Conservation (phyloP, 495 filamentous ascomycete species). For the Tuber umbilicatum region DNA sequence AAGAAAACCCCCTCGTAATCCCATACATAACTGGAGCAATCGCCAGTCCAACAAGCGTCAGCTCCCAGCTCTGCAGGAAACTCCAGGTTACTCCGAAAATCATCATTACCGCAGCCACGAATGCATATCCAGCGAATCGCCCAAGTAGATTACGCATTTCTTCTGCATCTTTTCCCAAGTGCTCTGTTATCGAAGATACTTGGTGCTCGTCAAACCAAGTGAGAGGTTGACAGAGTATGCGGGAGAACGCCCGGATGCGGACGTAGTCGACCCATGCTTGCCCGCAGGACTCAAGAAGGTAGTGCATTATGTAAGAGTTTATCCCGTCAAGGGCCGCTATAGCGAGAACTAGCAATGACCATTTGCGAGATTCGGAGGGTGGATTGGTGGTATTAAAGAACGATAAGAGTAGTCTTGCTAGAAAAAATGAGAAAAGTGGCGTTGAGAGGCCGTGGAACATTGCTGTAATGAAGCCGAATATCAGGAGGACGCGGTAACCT, state of each 20-base stretch:
- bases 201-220: constrained; percentile 79
- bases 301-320: constrained; percentile 60
- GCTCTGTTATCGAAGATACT: constrained; percentile 56
- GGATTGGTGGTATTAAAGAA: constrained; percentile 52
- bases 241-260: constrained; percentile 60
- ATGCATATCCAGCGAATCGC: constrained; percentile 63
- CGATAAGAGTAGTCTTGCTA: constrained; percentile 64
- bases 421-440: constrained; percentile 69
- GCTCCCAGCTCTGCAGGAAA: constrained; percentile 65
- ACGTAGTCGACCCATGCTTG: constrained; percentile 75
- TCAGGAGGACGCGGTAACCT: constrained; percentile 51
- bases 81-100: constrained; percentile 65
- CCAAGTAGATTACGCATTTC: constrained; percentile 78
- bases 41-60: constrained; percentile 69
- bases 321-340: constrained; percentile 61
- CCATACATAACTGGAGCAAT: constrained; percentile 62
- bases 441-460: constrained; percentile 61
- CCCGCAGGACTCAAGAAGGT: constrained; percentile 61
- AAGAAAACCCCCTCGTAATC: constrained; percentile 57
- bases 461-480: constrained; percentile 57
- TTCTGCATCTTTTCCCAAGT: constrained; percentile 76
- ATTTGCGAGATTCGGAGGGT: constrained; percentile 52
- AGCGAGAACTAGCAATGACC: constrained; percentile 63
- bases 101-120: constrained; percentile 61
- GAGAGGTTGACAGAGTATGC: constrained; percentile 70